phyloP scores from a whole-genome alignment of 2,329 filamentous ascomycete species.

The Aschersonia sp. region DNA sequence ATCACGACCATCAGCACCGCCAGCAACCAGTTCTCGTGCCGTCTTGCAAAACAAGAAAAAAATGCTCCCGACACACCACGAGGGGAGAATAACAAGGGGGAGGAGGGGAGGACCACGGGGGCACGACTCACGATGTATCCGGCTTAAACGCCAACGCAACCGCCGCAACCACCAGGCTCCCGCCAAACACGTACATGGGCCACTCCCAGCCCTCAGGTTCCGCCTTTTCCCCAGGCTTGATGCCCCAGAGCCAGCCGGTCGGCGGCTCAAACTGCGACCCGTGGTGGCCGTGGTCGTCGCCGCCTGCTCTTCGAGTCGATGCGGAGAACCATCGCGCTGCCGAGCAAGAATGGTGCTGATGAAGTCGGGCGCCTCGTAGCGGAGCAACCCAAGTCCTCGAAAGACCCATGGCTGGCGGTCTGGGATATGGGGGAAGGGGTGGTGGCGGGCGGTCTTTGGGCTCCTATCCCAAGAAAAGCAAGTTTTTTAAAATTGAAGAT shows the following conservation, averaged over 20 bases:
- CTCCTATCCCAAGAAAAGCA: no score
- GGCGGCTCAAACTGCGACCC: constrained; percentile 80
- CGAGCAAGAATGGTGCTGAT: constrained; percentile 14
- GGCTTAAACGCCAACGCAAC: constrained; percentile 93
- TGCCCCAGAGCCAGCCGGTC: constrained; percentile 80
- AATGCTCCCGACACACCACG: no score
- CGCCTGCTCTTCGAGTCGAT: constrained; percentile 25
- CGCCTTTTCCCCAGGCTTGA: constrained; percentile 90
- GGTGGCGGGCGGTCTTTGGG: no score
- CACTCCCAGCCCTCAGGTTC: constrained; percentile 95
- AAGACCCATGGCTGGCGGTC: constrained; percentile 15
- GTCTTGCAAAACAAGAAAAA: no score
- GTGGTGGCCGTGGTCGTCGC: constrained; percentile 28
- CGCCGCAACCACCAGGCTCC: constrained; percentile 55
- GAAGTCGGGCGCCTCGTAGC: constrained; percentile 22
- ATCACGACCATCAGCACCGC: not conserved
- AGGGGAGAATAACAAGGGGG: not conserved
- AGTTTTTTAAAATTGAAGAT: no score
- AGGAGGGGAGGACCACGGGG: not conserved
- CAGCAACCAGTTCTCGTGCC: not conserved
- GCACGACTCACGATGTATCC: constrained; percentile 77
- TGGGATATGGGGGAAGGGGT: no score
- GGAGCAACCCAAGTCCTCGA: constrained; percentile 21
- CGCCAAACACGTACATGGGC: constrained; percentile 72
- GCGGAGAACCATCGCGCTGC: constrained; percentile 26